Base-by-base conservation (phyloP, 129 eudicot species). In the Kitagawia praeruptora region DNA sequence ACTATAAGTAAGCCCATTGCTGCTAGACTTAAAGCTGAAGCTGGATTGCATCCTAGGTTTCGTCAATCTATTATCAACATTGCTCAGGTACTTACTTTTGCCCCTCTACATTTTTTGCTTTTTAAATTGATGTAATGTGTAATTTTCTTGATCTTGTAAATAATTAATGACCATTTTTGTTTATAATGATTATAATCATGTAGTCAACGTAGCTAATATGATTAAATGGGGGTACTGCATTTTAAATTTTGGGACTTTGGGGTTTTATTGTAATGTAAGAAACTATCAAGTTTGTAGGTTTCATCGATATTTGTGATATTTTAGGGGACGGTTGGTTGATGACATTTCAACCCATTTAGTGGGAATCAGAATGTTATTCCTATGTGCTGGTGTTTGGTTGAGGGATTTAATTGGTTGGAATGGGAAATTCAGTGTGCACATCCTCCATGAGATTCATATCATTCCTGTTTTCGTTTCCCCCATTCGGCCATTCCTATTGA, bases 1-100 rank as follows among this genome's bases (percentile, higher is more conserved):
- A 91, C 97, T 74, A 81, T 92, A n/a, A 92, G 97, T 85, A 95
- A 92, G 80, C 97, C 98, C 84, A 86, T 92, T 21, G 97, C 98
- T 11, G 80, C 47, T 79, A 87, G 96, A 81, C 91, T 95, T 54
- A 95, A 90, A 83, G 64, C 77, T 72, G 74, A 87, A 64, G 97
- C 97, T 71, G 96, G 91, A 3, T 40, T 49, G 56, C 94, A 92
- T 83, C 97, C 98, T 16, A 87, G 83, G 74, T 95, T 95, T 84
- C 90, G 98, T 38, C 84, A 80, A 21, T 82, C 80, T 77, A 95
- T 95, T n/a, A 78, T 90, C 84, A 78, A 84, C 87, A 76, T 90
- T 27, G 98, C 98, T 54, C 98, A 95, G 98, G 98, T 90, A 76
- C 39, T 53, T 44, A 25, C 3, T 23, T 16, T 1, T 25, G 4